Evolutionary conservation across 768 basidiomycete species (phyloP), one percentile per base, ranked within the genome.

Genomic region (Pisolithus marmoratus): DNA sequence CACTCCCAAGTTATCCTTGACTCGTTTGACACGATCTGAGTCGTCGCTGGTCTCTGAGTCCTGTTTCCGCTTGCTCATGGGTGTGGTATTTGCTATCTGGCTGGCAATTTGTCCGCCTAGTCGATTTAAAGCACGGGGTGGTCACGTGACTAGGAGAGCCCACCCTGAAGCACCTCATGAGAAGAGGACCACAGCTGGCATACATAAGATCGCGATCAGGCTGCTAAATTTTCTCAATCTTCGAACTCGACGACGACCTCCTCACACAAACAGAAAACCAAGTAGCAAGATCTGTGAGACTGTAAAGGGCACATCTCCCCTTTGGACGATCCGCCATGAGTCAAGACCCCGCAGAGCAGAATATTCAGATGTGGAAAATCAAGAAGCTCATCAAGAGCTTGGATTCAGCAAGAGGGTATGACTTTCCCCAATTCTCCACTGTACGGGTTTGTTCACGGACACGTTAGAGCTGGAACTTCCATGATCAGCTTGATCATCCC

Each of bases 301-400:
- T 26, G 22, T 47, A 19, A 54, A 52, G 50, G 46, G 51, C 38
- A 45, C 31, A 53, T 15, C 15, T 46, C 50, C 42, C 43, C 40
- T 52, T 49, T 53, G 31, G 46, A 34, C 46, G 31, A 62, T 53
- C 70, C 77, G 84, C 66, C 61, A 89, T 88, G 86, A 86, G 81
- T 78, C 85, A 85, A 74, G 88, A 90, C 69, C 71, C 71, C 58
- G 91, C 91, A 68, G 92, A 94, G 75, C 90, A 93, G 74, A 94
- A 94, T 68, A 94, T 94, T 66, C 90, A 92, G 79, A 90, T 94
- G 84, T 89, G 90, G 94, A 94, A 96, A 75, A 87, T 95, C 73
- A 94, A 94, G 78, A 97, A 96, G 76, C 90, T 98, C 74, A 93
- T 99, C 77, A 94, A 93, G 81, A 94, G 90, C 73, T 84, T 98